Base-by-base conservation (phyloP, 2,329 filamentous ascomycete species). In the Pestalotiopsis fici region DNA sequence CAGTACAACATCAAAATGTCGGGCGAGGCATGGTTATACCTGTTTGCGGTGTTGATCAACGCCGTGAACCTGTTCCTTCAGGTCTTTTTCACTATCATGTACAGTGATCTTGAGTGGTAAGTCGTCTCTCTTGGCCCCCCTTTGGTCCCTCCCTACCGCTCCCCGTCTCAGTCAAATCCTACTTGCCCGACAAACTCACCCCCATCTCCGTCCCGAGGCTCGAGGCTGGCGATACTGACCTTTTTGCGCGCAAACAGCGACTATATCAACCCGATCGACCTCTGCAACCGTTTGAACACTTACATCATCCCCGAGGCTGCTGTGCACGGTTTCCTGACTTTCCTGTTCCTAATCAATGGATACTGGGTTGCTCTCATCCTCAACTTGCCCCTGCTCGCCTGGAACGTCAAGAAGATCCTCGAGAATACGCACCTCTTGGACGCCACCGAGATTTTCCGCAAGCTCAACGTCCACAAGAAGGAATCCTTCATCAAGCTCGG, bases 1-100 rank as follows among this genome's bases (percentile, higher is more conserved):
- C 27, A 59, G 62, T 67, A 66, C 70, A 68, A 70, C 66, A 69
- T 72, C 78, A 84, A 76, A 73, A 98, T 98, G 95, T 97, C 95
- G 78, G 95, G 95, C 83, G 95, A 98, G 89, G 95, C 95, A 81
- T 98, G 96, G 96, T 87, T 99, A 81, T 99, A 97, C 86, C 91
- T 99, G 77, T 88, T 99, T 83, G 91, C 95, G 84, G 97, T 99
- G 83, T 89, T 99, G 81, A 97, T 99, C 87, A 99, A 99, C 86
- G 96, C 96, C 86, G 95, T 99, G 90, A 99, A 99, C 87, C 89
- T 99, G 78, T 99, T 99, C 84, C 88, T 99, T 67, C 97, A 99
- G 86, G 96, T 99, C 76, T 99, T 99, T 89, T 99, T 99, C 86
- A 99, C 96, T 68, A 99, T 99, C 80, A 99, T 99, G 97, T 99